Conservation (phyloP, 208 protist species). For the Trypanosoma mega region DNA sequence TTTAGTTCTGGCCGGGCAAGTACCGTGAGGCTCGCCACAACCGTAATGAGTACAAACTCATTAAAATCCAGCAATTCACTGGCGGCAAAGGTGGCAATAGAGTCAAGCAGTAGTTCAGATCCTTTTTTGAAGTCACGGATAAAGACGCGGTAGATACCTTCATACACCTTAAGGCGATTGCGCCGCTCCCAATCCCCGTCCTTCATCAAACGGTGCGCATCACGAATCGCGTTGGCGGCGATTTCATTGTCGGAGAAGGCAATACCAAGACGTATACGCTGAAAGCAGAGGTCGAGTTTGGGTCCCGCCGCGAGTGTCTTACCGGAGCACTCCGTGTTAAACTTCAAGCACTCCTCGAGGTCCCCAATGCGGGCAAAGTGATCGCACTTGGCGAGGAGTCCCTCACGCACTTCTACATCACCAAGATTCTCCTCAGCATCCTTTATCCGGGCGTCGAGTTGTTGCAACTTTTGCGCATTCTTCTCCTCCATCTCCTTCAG, state of each 20-base stretch:
- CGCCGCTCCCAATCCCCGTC: slow-evolving; percentile 99
- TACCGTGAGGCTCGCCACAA: slow-evolving; percentile 87
- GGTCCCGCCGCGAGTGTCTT: slow-evolving; percentile 95
- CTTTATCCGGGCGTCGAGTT: slow-evolving; percentile 86
- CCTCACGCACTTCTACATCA: slow-evolving; percentile 97
- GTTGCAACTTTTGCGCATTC: slow-evolving; percentile 76
- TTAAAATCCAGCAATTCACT: slow-evolving; percentile 94
- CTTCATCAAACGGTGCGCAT: slow-evolving; percentile 94
- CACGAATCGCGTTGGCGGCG: slow-evolving; percentile 88
- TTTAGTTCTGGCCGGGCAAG: slow-evolving; percentile 89
- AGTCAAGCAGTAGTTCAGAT: slow-evolving; percentile 94
- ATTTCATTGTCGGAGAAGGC: slow-evolving; percentile 94
- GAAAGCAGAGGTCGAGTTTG: slow-evolving; percentile 96
- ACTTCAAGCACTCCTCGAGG: slow-evolving; percentile 90
- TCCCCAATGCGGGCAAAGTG: slow-evolving; percentile 96
- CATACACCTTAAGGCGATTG: slow-evolving; percentile 99
- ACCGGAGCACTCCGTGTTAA: slow-evolving; percentile 89
- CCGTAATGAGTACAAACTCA: slow-evolving; percentile 95
- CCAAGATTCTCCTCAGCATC: slow-evolving; percentile 97
- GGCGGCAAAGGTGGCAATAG: slow-evolving; percentile 97
- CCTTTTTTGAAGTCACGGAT: slow-evolving; percentile 95
- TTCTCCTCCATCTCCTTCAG: slow-evolving; percentile 68
- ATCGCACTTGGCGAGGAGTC: slow-evolving; percentile 90
- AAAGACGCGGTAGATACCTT: slow-evolving; percentile 95
- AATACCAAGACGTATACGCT: slow-evolving; percentile 95